These are phyloP conservation scores for Cucumis sativus DNA, from an alignment of 306 rosid species.

Conservation along the genomic window DNA sequence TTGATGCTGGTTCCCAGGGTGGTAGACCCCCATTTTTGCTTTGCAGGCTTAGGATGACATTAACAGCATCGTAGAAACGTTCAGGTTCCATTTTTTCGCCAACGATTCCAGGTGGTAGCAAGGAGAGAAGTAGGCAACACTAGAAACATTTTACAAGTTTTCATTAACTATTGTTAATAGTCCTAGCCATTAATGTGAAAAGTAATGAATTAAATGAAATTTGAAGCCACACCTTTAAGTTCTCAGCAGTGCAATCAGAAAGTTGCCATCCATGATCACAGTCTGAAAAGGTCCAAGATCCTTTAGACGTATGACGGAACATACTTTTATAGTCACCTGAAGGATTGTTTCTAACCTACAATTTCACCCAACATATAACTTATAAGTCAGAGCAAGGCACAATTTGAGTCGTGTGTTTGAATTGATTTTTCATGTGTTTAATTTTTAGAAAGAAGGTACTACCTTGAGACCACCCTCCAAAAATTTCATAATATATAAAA, in stretches of 20 bases:
- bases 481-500: too few species aligned
- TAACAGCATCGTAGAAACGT: constrained; percentile 34
- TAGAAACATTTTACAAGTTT: not conserved
- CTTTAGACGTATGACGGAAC: constrained; percentile 57
- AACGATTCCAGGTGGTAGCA: constrained; percentile 35
- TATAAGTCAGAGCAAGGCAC: too few species aligned
- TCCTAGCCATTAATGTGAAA: too few species aligned
- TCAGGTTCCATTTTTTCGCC: constrained; percentile 49
- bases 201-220: too few species aligned
- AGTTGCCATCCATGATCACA: constrained; percentile 70
- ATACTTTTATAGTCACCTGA: constrained; percentile 42
- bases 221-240: constrained; percentile 22
- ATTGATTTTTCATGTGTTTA: too few species aligned
- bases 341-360: constrained; percentile 42
- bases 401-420: too few species aligned
- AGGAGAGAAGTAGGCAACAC: constrained; percentile 47
- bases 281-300: constrained; percentile 65
- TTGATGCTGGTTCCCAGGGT: constrained; percentile 47
- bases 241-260: constrained; percentile 59
- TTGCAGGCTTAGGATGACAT: constrained; percentile 39
- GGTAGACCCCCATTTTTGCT: constrained; percentile 47
- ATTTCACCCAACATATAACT: too few species aligned
- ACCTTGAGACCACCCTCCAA: too few species aligned
- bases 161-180: too few species aligned
- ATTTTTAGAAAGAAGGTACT: too few species aligned